These are phyloP conservation scores for Trichomonas tenax DNA, from an alignment of 208 protist species.

Conservation along the genomic window DNA sequence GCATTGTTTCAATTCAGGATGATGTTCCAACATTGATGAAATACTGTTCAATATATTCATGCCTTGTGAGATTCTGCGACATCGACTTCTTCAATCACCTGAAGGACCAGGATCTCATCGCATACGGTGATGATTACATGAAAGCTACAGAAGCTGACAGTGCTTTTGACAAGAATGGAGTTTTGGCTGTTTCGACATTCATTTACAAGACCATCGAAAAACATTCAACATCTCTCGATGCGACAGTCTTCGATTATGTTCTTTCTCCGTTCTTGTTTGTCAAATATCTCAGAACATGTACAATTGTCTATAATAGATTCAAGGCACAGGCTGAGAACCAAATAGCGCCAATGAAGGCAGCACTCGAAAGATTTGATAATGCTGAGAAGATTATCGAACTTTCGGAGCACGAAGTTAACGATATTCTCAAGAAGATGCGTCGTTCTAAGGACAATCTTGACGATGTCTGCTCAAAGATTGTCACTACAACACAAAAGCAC, in stretches of 20 bases:
- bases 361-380: background rate
- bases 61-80: background rate
- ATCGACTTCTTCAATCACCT: background rate
- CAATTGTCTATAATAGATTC: background rate
- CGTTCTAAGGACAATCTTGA: background rate
- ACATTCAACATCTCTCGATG: background rate
- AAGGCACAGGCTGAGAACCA: background rate
- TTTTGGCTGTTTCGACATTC: background rate
- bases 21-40: background rate
- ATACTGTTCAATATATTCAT: background rate
- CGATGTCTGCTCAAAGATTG: background rate
- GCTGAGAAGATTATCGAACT: background rate
- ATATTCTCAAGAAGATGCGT: background rate
- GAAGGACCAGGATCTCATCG: background rate
- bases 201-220: background rate
- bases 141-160: background rate
- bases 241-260: background rate
- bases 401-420: background rate
- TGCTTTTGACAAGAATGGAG: background rate
- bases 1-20: slow-evolving; percentile 47
- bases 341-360: background rate
- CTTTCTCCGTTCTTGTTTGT: background rate
- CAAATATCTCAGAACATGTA: background rate
- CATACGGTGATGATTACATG: background rate
- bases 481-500: background rate